phyloP scores from a whole-genome alignment of 352 stramenopile genomes.

The Globisporangium alternatum region DNA sequence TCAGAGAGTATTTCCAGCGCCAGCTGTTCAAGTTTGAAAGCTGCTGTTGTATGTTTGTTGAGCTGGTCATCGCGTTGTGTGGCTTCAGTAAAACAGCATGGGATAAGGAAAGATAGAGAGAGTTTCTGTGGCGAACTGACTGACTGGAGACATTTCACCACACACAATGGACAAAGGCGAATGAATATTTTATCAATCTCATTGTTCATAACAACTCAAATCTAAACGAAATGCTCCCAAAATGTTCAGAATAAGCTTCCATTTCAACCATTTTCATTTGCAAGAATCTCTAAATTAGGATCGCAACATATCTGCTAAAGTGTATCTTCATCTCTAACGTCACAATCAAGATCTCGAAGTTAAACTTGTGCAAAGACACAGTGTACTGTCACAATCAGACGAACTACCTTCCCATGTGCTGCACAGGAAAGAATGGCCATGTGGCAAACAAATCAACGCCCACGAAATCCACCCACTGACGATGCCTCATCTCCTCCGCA shows the following conservation, averaged over 20 bases:
- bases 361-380: too few species aligned
- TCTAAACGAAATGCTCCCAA: too few species aligned
- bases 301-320: too few species aligned
- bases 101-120: neutral
- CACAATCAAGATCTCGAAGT: too few species aligned
- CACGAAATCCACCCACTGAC: constrained; percentile 12
- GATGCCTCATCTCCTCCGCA: constrained; percentile 6
- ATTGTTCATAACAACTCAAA: too few species aligned
- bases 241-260: neutral
- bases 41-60: neutral
- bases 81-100: neutral
- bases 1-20: neutral
- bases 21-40: constrained; percentile 8
- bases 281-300: too few species aligned
- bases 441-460: neutral
- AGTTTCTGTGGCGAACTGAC: neutral
- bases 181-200: too few species aligned
- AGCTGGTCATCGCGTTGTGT: neutral
- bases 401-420: constrained; percentile 1
- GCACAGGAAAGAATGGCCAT: constrained; percentile 1
- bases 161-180: too few species aligned
- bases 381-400: neutral
- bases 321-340: too few species aligned
- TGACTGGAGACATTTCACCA: too few species aligned
- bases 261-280: neutral